Base-by-base conservation (phyloP, 805 yeast genomes). In the Ogataea nakhonphanomensis region DNA sequence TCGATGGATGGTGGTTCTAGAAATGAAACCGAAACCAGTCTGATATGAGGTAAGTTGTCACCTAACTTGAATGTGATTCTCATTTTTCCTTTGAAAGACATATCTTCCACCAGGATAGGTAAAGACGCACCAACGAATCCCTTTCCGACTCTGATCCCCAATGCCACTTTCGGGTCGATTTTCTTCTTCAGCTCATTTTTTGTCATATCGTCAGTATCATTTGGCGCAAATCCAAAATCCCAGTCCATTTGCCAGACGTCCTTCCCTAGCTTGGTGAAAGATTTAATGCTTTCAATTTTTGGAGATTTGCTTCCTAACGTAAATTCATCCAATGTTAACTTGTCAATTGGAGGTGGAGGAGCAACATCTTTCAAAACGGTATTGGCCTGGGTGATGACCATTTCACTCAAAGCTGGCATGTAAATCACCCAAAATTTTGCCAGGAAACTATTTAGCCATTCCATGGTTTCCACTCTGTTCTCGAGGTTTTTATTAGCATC, bases 381-480 rank as follows among this genome's bases (percentile, higher is more conserved):
- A 53, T 83, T 84, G n/a, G 87, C 84, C 53, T 74, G 76, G 35
- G 73, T 74, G 60, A 78, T 71, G 17, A 85, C 95, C 63, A 78
- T 79, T 50, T 83, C 87, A 6, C 89, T 80, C 36, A 85, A 67
- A 1, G 85, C 88, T 24, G 93, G 91, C 95, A 85, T 85, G 55
- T 85, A 85, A 45, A 85, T 83, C 42, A 84, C 85, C 95, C 95
- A 85, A 56, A 85, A 84, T 62, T 85, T 85, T 31, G 80, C 80
- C 58, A 85, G 62, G 54, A 85, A 84, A 17, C 81, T 74, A 54
- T 85, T 85, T 53, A 85, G 60, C 95, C 95, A 85, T 44, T 81
- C 78, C 78, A 85, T 83, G 7, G 90, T 79, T 64, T 85, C 95
- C 39, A 72, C 58, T 51, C 72, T 74, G 34, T 74, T 71, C 43